phyloP scores from a whole-genome alignment of 2,329 filamentous ascomycete species.

The Fusarium hainanense region DNA sequence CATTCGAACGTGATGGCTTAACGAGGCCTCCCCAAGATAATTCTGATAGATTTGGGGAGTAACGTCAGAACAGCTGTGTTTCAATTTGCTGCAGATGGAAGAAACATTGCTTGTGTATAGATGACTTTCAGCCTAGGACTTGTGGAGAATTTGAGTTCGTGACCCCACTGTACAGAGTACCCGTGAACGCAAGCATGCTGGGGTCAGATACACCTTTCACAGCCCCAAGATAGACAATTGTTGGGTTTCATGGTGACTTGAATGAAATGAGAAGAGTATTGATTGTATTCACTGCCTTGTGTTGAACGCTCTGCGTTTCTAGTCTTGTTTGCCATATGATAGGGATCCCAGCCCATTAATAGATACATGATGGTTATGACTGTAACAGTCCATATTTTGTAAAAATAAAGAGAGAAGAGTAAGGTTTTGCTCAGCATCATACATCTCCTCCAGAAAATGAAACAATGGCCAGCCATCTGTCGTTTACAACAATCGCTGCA shows the following conservation, averaged over 20 bases:
- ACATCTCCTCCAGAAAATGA: constrained; percentile 18
- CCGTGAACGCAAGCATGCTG: constrained; percentile 10
- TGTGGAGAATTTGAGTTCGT: constrained; percentile 17
- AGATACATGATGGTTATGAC: constrained; percentile 16
- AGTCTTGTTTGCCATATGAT: constrained; percentile 14
- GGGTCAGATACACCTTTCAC: neutral
- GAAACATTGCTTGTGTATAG: neutral
- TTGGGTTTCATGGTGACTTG: neutral
- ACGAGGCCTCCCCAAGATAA: constrained; percentile 39
- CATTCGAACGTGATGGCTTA: constrained; percentile 5
- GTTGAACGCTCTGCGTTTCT: constrained; percentile 37
- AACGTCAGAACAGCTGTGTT: neutral
- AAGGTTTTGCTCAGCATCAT: neutral
- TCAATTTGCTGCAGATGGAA: neutral
- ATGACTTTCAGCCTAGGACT: neutral
- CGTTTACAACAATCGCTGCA: constrained; percentile 15
- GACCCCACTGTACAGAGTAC: constrained; percentile 16
- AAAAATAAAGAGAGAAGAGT: constrained; percentile 12
- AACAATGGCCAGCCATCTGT: constrained; percentile 38
- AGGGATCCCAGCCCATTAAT: constrained; percentile 20
- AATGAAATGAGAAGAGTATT: constrained; percentile 3
- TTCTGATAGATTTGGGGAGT: neutral
- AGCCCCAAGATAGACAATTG: neutral
- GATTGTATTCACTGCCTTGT: constrained; percentile 38
- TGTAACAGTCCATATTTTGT: constrained; percentile 35